Percentiles rank a stretch among this genome's conserved stretches.
These are phyloP conservation scores for Xeromyces bisporus DNA, from an alignment of 495 filamentous ascomycete species.

Conservation along the genomic window DNA sequence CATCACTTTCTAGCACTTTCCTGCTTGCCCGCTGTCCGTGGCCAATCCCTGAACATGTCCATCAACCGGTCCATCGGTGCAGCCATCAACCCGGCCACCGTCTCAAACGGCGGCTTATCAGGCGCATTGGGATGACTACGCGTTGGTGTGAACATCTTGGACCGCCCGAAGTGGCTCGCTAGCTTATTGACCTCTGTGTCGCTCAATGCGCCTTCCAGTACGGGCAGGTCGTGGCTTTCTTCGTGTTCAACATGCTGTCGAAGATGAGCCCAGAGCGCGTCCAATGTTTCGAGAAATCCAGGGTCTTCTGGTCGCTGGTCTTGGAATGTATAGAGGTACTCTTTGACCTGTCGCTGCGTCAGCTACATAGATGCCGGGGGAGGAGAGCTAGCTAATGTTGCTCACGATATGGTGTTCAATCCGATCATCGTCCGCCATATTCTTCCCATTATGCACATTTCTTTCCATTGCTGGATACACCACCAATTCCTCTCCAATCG, in stretches of 20 bases:
- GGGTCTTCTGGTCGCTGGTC: slow-evolving; percentile 20
- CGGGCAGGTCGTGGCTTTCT: slow-evolving; percentile 29
- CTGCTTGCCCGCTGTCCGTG: not conserved
- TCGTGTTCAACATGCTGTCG: slow-evolving; percentile 38
- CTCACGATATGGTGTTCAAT: slow-evolving; percentile 33
- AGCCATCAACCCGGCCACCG: slow-evolving; percentile 4
- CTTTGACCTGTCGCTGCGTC: slow-evolving; percentile 32
- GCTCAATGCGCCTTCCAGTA: slow-evolving; percentile 26
- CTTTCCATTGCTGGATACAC: slow-evolving; percentile 45
- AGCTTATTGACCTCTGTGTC: slow-evolving; percentile 16
- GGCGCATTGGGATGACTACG: slow-evolving; percentile 28
- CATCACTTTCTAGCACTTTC: too few species aligned
- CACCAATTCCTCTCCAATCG: slow-evolving; percentile 41
- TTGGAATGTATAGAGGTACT: slow-evolving; percentile 37
- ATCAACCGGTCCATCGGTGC: slow-evolving; percentile 5
- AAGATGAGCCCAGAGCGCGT: slow-evolving; percentile 29
- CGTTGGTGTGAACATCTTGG: slow-evolving; percentile 39
- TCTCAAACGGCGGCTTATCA: slow-evolving; percentile 8
- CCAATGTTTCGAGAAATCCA: slow-evolving; percentile 29
- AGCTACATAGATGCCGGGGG: not conserved
- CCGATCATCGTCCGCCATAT: slow-evolving; percentile 36
- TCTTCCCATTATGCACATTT: slow-evolving; percentile 25
- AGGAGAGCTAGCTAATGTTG: not conserved
- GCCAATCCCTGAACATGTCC: slow-evolving; percentile 7
- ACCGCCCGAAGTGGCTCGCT: slow-evolving; percentile 32